Conservation (phyloP, 1,284 basidiomycete genomes). For the Trametes versicolor region DNA sequence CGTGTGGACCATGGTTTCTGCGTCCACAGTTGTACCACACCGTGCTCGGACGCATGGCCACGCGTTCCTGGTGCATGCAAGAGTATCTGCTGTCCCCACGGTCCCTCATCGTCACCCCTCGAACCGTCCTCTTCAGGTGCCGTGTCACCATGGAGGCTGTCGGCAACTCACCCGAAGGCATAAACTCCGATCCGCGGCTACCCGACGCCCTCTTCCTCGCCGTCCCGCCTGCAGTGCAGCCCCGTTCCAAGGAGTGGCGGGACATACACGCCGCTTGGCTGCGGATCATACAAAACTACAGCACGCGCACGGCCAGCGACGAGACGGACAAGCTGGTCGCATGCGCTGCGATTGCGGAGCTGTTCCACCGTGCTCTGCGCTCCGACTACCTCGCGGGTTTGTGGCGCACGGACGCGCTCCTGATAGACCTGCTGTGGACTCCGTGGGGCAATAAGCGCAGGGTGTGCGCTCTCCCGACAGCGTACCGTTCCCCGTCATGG, state of each 20-base stretch:
- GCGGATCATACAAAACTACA: slow-evolving; percentile 25
- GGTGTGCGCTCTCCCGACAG: slow-evolving; percentile 11
- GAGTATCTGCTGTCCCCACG: slow-evolving; percentile 27
- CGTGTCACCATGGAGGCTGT: slow-evolving; percentile 16
- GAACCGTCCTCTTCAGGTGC: slow-evolving; percentile 29
- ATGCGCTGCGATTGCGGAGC: slow-evolving; percentile 27
- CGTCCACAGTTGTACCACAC: no score
- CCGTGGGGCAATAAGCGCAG: no score
- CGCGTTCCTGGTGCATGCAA: slow-evolving; percentile 30
- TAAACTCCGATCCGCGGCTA: slow-evolving; percentile 3
- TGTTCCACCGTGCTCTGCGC: slow-evolving; percentile 22
- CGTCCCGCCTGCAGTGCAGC: not conserved
- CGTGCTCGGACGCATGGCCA: slow-evolving; percentile 13
- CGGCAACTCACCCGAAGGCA: slow-evolving; percentile 14
- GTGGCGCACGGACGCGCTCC: slow-evolving; percentile 5
- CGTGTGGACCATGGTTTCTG: no score
- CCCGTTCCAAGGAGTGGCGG: not conserved
- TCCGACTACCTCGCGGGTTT: slow-evolving; percentile 24
- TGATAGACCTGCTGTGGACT: slow-evolving; percentile 25
- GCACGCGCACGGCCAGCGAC: slow-evolving; percentile 13
- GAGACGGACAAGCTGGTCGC: slow-evolving; percentile 30
- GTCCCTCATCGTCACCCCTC: slow-evolving; percentile 24
- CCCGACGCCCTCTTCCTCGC: slow-evolving; percentile 20
- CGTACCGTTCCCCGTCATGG: slow-evolving; percentile 27
- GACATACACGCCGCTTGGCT: slow-evolving; percentile 20